Evolutionary conservation across 2,329 filamentous ascomycete genomes (phyloP).

Genomic region (Monosporascus sp.): DNA sequence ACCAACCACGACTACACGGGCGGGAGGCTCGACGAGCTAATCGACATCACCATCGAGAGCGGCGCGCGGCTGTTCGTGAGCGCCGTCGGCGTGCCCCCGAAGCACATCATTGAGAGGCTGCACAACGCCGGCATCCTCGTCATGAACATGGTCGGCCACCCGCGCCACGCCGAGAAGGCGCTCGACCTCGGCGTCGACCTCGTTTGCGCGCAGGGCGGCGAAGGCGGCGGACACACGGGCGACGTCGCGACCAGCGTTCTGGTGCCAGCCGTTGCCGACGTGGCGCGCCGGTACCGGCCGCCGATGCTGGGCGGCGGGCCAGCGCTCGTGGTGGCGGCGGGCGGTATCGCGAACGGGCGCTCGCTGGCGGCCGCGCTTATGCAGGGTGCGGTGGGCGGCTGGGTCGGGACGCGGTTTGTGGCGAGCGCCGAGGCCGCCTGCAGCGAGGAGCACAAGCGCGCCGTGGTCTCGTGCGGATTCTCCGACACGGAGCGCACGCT

Average conservation of each 20-base stretch:
- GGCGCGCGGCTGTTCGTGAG: conserved; percentile 82
- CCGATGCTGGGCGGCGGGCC: conserved; percentile 61
- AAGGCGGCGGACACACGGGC: conserved; percentile 90
- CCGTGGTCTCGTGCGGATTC: conserved; percentile 73
- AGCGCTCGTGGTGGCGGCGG: conserved; percentile 81
- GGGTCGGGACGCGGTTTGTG: conserved; percentile 92
- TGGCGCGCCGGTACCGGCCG: conserved; percentile 67
- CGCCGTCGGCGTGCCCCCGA: conserved; percentile 82
- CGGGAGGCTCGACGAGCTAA: conserved; percentile 80
- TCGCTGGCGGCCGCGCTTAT: conserved; percentile 76
- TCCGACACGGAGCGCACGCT: conserved; percentile 78
- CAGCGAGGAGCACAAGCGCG: conserved; percentile 75
- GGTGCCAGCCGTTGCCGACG: conserved; percentile 81
- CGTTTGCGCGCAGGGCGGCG: conserved; percentile 85
- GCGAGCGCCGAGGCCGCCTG: conserved; percentile 77
- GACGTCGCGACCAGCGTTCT: conserved; percentile 82
- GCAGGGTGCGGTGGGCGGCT: conserved; percentile 83
- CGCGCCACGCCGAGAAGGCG: conserved; percentile 85
- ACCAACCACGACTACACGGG: conserved; percentile 96
- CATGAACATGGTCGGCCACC: conserved; percentile 97
- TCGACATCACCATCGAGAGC: conserved; percentile 78
- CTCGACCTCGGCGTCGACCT: conserved; percentile 83
- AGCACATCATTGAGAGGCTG: conserved; percentile 64
- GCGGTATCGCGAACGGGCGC: conserved; percentile 78
- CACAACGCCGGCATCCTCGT: conserved; percentile 76